phyloP scores from a whole-genome alignment of 2,329 filamentous ascomycete genomes.

The Clonostachys solani region DNA sequence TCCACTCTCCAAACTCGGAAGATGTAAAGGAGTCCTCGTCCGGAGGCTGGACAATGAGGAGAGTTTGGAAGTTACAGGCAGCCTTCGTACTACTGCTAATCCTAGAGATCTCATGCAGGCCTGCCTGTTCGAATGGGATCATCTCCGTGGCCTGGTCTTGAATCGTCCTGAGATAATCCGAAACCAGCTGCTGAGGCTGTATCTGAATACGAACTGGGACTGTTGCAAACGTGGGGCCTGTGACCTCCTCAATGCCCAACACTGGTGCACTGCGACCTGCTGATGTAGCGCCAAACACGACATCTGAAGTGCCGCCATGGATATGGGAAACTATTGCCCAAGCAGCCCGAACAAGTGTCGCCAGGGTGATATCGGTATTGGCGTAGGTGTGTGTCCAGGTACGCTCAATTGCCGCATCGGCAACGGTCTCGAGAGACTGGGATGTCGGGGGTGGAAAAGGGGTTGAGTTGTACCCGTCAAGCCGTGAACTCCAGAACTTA shows the following conservation, averaged over 20 bases:
- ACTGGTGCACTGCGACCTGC: constrained; percentile 14
- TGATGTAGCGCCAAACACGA: constrained; percentile 12
- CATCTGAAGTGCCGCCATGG: constrained; percentile 14
- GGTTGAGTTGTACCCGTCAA: neutral
- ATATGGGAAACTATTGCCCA: constrained; percentile 15
- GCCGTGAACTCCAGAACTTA: neutral
- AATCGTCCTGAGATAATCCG: constrained; percentile 31
- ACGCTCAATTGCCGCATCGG: too few relatives aligned
- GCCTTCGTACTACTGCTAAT: constrained; percentile 5
- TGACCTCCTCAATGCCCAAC: constrained; percentile 11
- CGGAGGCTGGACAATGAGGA: constrained; percentile 7
- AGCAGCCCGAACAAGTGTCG: constrained; percentile 14
- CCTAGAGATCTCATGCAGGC: constrained; percentile 10
- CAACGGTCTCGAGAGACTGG: too few relatives aligned
- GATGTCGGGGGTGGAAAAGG: neutral
- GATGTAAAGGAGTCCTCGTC: neutral
- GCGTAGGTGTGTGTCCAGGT: neutral
- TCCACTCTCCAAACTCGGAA: neutral
- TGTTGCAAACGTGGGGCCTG: constrained; percentile 16
- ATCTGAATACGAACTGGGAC: constrained; percentile 12
- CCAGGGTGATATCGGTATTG: constrained; percentile 9
- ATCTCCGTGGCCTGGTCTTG: constrained; percentile 7
- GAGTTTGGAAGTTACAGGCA: constrained; percentile 7
- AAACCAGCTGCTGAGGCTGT: constrained; percentile 19
- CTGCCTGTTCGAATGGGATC: constrained; percentile 6